A percentile compares a stretch with the other conserved stretches of the same genome.
Evolutionary conservation across 345 rosid species (phyloP).

Genomic region (Ceriops tagal): DNA sequence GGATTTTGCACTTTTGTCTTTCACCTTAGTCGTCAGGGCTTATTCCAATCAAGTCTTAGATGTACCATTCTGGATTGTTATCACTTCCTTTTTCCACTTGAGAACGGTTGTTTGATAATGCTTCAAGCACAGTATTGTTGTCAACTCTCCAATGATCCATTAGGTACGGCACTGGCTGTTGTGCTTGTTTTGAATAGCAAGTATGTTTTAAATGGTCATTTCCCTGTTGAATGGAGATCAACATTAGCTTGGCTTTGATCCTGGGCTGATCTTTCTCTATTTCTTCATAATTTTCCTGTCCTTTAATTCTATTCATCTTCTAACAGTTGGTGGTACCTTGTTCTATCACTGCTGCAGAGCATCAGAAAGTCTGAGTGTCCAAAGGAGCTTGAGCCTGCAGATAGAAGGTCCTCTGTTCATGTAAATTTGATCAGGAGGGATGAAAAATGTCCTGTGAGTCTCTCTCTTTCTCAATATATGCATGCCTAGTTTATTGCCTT

Average conservation of each 20-base stretch:
- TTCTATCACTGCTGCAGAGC: conserved; percentile 45
- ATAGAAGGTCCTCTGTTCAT: conserved; percentile 71
- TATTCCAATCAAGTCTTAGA: neutral
- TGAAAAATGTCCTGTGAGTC: conserved; percentile 66
- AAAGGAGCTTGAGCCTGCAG: conserved; percentile 88
- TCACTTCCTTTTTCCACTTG: neutral
- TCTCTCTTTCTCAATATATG: conserved; percentile 8
- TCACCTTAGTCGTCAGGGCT: neutral
- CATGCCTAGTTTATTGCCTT: neutral
- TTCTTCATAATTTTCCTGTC: too few species aligned
- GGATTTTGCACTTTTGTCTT: neutral
- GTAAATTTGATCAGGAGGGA: conserved; percentile 83
- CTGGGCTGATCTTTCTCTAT: too few species aligned
- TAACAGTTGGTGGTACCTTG: neutral
- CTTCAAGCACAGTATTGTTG: too few species aligned
- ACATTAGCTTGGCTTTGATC: too few species aligned
- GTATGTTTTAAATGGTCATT: too few species aligned
- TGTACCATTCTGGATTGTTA: neutral
- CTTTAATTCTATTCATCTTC: too few species aligned
- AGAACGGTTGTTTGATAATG: too few species aligned
- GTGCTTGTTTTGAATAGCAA: too few species aligned
- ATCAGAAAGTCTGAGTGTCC: conserved; percentile 95
- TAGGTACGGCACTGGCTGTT: too few species aligned
- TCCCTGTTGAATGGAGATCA: too few species aligned
- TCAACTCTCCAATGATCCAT: too few species aligned